Evolutionary conservation across 306 rosid species (phyloP), one percentile per base, ranked within the genome.

Genomic region (Vicia villosa): DNA sequence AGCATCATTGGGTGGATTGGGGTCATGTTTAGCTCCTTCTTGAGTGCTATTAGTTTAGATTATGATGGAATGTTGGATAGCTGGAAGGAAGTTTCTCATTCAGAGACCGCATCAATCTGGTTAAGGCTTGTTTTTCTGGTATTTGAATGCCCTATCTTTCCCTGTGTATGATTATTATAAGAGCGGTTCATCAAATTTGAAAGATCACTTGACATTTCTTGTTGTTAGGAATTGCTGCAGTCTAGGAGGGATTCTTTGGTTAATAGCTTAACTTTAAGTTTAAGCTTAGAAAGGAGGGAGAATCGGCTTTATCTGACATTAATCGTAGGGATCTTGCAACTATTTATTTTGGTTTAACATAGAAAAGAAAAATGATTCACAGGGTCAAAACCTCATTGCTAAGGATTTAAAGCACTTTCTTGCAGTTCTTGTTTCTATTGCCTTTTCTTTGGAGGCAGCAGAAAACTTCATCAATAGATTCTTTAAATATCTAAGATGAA

Each of bases 71-170:
- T 11, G 75, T 70, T 41, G 28, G 58, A 34, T 58, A 26, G 19
- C 21, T 24, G 64, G 52, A 69, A 14, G 16, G 21, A 37, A 22
- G 52, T 38, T 54, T 69, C 21, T 37, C 34, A 36, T 52, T 68
- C 4, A 13, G 21, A 20, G 41, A 9, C 24, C 10, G 11, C n/a
- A 21, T 13, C 15, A 5, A 38, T 37, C 24, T 37, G 11, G 63
- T 37, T 69, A 21, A 37, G 40, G 74, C 65, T 26, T 69, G 41
- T 69, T 69, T 63, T 22, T 54, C 73, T 20, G 5, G 32, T 49
- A 17, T 32, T 37, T 14, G 2, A 36, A 36, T 68, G 24, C 13
- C 15, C 73, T 14, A 12, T 49, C 6, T 52, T 68, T 68, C 50
- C 36, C 20, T 6, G 5, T 51, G 22, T 20, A 37, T 1, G 38